Evolutionary conservation across 2,329 filamentous ascomycete species (phyloP), one percentile per base, ranked within the genome.

Genomic region (Thermothelomyces thermophilus): DNA sequence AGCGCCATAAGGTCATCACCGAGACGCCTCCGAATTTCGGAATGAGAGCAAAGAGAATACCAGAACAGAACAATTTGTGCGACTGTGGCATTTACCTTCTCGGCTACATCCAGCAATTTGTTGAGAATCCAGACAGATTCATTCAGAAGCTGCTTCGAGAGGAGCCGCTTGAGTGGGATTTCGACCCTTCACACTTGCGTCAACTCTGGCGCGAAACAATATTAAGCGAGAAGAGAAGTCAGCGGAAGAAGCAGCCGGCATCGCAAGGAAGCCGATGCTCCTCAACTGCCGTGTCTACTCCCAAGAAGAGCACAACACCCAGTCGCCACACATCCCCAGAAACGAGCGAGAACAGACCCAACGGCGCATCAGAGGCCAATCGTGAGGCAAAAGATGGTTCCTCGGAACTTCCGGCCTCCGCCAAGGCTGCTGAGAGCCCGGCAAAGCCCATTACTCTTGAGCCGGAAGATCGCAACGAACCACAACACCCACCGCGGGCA

Each of bases 81-180:
- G 93, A 98, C 64, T 98, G 93, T 61, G 93, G 93, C 8, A 71
- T 96, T 0, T 98, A 86, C 59, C 71, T 97, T 3, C 71, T 96
- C 3, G 86, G 84, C 2, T 98, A 97, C 61, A 74, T 95, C 46
- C 79, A 89, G 56, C 82, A 86, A 56, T 95, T 98, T 56, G 75
- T 94, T 14, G 74, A 80, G 46, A 70, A 88, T 52, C 91, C 91
- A 0, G 80, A 87, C 55, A 66, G 63, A 0, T 93, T 94, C 57
- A 73, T 87, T 14, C 69, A 70, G 17, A 83, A 79, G 53, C 70
- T 95, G 16, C 70, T 95, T 5, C 75, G 73, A 22, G 79, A 75
- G 35, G 76, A 86, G 57, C 44, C 61, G 4, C 64, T 70, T 2
- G 58, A 64, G 0, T 80, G 77, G 73, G 53, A 69, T 9, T 79